A percentile compares a stretch with the other conserved stretches of the same genome.
These are phyloP conservation scores for Phialophora chinensis DNA, from an alignment of 2,329 filamentous ascomycete species.

Conservation along the genomic window DNA sequence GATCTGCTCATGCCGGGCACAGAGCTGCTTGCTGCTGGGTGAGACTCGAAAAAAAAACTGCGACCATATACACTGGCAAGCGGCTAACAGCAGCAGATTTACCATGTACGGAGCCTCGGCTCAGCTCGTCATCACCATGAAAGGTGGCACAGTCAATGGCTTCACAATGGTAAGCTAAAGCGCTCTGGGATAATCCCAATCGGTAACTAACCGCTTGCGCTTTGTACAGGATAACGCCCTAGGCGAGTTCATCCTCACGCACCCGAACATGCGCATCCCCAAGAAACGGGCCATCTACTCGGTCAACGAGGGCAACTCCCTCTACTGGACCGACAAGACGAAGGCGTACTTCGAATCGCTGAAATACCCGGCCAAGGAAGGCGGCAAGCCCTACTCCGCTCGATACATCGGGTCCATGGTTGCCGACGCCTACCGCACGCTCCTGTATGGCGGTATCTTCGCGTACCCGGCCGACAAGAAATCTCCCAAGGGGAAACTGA, in stretches of 20 bases:
- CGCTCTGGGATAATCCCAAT: too few species aligned
- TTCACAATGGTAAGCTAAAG: slow-evolving; percentile 73
- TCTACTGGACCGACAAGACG: slow-evolving; percentile 91
- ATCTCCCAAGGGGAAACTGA: slow-evolving; percentile 96
- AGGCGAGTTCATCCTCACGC: slow-evolving; percentile 97
- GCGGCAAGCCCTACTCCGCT: slow-evolving; percentile 85
- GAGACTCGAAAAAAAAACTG: slow-evolving; percentile 10
- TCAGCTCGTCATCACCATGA: slow-evolving; percentile 97
- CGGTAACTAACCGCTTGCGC: too few species aligned
- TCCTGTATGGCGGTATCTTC: slow-evolving; percentile 95
- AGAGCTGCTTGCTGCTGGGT: slow-evolving; percentile 74
- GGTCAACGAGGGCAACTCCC: slow-evolving; percentile 96
- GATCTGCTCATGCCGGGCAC: slow-evolving; percentile 89
- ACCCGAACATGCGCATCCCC: slow-evolving; percentile 91
- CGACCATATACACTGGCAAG: neutral
- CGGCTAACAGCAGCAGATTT: slow-evolving; percentile 69
- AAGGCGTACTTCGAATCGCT: slow-evolving; percentile 87
- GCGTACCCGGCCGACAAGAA: slow-evolving; percentile 98
- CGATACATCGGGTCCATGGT: slow-evolving; percentile 96
- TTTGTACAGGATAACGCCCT: slow-evolving; percentile 74
- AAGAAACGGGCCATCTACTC: slow-evolving; percentile 86
- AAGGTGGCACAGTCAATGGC: slow-evolving; percentile 87
- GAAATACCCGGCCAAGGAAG: slow-evolving; percentile 74
- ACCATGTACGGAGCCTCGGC: slow-evolving; percentile 99
- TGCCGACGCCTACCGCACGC: slow-evolving; percentile 92